Evolutionary conservation across 2,329 filamentous ascomycete genomes (phyloP).

Genomic region (Fusarium irregulare): DNA sequence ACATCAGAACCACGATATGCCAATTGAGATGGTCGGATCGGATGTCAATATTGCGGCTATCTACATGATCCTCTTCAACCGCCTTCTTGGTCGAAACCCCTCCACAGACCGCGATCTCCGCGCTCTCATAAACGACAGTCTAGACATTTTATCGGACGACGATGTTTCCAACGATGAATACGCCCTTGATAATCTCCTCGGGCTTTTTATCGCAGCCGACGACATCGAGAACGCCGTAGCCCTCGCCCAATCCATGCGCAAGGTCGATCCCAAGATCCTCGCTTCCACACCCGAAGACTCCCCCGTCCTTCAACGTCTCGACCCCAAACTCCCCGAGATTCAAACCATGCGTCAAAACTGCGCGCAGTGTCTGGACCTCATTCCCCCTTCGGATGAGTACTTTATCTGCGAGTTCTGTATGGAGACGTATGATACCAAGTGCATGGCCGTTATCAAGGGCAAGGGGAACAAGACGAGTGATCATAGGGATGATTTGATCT

Average conservation of each 20-base stretch:
- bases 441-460: constrained; percentile 49
- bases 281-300: constrained; percentile 47
- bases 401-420: constrained; percentile 54
- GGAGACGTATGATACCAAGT: constrained; percentile 54
- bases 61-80: constrained; percentile 54
- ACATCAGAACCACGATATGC: constrained; percentile 55
- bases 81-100: constrained; percentile 44
- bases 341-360: constrained; percentile 51
- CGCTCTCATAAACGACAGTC: constrained; percentile 52
- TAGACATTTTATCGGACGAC: constrained; percentile 54
- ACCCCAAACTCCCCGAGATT: constrained; percentile 54
- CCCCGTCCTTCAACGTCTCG: constrained; percentile 44
- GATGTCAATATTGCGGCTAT: constrained; percentile 57
- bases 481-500: constrained; percentile 47
- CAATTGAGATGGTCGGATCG: constrained; percentile 54
- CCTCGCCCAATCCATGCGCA: constrained; percentile 55
- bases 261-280: constrained; percentile 48
- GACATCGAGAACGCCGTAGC: constrained; percentile 53
- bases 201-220: constrained; percentile 53
- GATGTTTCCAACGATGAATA: constrained; percentile 57
- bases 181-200: constrained; percentile 56
- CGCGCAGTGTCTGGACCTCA: constrained; percentile 53
- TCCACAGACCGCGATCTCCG: constrained; percentile 49
- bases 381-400: constrained; percentile 49
- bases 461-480: constrained; percentile 49